Base-by-base conservation (phyloP, 2,329 filamentous ascomycete species). In the Meredithiella fracta region DNA sequence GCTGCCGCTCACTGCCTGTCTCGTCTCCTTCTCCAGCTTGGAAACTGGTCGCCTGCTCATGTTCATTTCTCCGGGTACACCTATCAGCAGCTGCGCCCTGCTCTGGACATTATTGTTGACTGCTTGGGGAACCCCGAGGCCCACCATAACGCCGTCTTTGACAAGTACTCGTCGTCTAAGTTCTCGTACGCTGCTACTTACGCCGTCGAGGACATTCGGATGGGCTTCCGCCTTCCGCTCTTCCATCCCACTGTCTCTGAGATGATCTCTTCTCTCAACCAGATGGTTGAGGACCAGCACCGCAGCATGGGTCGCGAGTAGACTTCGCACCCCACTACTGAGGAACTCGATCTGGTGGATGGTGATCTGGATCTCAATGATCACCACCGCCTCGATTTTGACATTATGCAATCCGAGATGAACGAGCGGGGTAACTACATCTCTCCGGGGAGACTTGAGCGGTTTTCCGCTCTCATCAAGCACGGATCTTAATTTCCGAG, bases 51-150 rank as follows among this genome's bases (percentile, higher is more conserved):
- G 59, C 79, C 80, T 60, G 79, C 83, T 17, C 92, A 98, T 65
- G 83, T 92, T 37, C 83, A 94, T 70, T 97, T 94, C 70, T 94
- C 91, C 37, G 87, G 87, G 55, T 97, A 98, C 71, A 95, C 90
- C 1, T 89, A 85, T 71, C 71, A 73, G 49, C 92, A 98, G 68
- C 74, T 98, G 56, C 82, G 82, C 64, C 82, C 84, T 1, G 72
- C 96, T 38, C 76, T 96, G 50, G 73, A 75, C 14, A 82, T 86
- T 67, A 82, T 98, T 61, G 72, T 94, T 52, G 88, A 95, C 62
- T 97, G 91, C 72, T 95, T 89, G 69, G 82, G 87, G 59, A 77
- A 82, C 56, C 85, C 89, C 5, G 76, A 76, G 60, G 82, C 83
- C 64, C 92, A 98, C 66, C 92, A 98, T 66, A 70, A 74, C 26